Percentiles rank a stretch among this genome's conserved stretches.
Conservation (phyloP, 2,329 filamentous ascomycete genomes). For the Fusarium pseudocircinatum region DNA sequence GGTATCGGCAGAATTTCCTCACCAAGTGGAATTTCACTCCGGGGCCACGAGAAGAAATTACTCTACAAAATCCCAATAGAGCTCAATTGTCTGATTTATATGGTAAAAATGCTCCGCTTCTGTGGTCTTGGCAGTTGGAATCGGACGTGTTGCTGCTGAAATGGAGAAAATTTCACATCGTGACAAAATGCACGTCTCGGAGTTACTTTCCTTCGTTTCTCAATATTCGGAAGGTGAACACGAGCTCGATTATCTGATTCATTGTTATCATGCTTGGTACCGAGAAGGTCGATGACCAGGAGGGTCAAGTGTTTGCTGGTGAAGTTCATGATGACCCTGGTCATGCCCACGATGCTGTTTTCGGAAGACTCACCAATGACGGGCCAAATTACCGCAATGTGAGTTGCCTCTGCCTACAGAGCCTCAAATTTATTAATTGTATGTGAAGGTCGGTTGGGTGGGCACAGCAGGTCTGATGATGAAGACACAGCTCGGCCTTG, state of each 20-base stretch:
- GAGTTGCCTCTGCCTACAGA: background rate
- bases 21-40: constrained; percentile 4
- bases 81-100: background rate
- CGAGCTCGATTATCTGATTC: background rate
- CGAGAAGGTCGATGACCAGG: background rate
- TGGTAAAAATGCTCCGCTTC: background rate
- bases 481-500: constrained; percentile 57
- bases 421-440: background rate
- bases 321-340: constrained; percentile 5
- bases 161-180: background rate
- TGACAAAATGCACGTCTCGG: background rate
- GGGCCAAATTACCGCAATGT: constrained; percentile 45
- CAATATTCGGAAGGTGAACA: background rate
- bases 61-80: background rate
- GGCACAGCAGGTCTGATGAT: constrained; percentile 57
- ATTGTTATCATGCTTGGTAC: background rate
- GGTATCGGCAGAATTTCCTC: background rate
- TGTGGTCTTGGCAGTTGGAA: background rate
- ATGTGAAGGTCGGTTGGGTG: constrained; percentile 52
- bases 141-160: background rate
- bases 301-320: background rate
- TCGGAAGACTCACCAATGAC: constrained; percentile 40
- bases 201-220: background rate
- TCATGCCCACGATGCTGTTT: constrained; percentile 31
- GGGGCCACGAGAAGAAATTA: background rate